Base-by-base conservation (phyloP, 441 rosid species). In the Bocquillonia castaneifolia region DNA sequence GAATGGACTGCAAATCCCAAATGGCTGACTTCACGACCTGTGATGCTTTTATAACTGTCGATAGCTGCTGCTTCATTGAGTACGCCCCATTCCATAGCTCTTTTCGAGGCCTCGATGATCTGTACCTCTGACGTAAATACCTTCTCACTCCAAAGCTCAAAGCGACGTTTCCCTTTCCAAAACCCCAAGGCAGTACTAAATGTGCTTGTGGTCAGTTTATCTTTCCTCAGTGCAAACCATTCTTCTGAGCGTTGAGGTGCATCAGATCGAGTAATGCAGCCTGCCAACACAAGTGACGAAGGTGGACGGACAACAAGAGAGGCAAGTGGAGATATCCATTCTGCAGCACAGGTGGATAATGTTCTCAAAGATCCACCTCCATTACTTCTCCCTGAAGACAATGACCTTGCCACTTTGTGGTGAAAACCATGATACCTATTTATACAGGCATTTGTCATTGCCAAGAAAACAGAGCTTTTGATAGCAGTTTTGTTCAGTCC, bases 71-170 rank as follows among this genome's bases (percentile, higher is more conserved):
- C 77, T 78, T 93, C 99, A 72, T 89, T 93, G 66, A 80, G 82
- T 37, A 91, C 86, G 22, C 97, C 97, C 99, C 99, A 91, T n/a
- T 85, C 80, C 97, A 91, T 88, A 10, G 97, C 99, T 62, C 66
- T 73, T 52, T 72, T 77, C 47, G 89, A 54, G 65, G 81, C 64
- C 67, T 82, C 87, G 0, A 70, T 2, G 50, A 79, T 61, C 54
- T 76, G 78, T 13, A 55, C 14, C 57, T 87, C 92, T 2, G 73
- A 63, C 34, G 72, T 69, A 53, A 82, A 93, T 4, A 93, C 99
- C 69, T 93, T 93, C 76, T 93, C 97, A 32, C 79, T 83, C 99
- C 99, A 93, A 20, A 93, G 97, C 83, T 93, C 96, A 18, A 71
- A 54, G 12, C 99, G 88, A 9, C 95, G 88, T 1, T 59, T 87